These are phyloP conservation scores for Parsonsia alboflavescens DNA, from an alignment of 257 asterid species.

Conservation along the genomic window DNA sequence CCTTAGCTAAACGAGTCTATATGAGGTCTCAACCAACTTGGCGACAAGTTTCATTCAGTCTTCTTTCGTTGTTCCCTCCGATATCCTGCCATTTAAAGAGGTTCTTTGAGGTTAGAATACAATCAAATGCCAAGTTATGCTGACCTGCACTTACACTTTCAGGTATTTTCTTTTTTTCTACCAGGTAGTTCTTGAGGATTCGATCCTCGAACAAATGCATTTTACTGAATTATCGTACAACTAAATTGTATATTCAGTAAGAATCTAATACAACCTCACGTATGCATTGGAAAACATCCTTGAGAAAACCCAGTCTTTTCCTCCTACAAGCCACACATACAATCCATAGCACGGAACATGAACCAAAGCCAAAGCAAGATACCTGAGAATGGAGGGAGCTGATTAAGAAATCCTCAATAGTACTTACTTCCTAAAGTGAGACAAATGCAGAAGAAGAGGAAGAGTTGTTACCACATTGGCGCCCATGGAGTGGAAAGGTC, in stretches of 20 bases:
- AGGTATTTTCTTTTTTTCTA: neutral
- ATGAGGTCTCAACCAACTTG: no score
- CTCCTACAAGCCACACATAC: conserved; percentile 52
- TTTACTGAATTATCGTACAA: neutral
- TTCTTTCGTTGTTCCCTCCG: conserved; percentile 37
- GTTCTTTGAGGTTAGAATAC: neutral
- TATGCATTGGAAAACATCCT: conserved; percentile 43
- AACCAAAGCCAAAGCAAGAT: conserved; percentile 55
- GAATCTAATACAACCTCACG: conserved; percentile 43
- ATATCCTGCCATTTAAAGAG: conserved; percentile 30
- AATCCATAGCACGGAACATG: conserved; percentile 76
- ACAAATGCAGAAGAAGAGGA: neutral
- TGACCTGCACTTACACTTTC: no score
- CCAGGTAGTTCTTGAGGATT: neutral
- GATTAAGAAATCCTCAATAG: neutral
- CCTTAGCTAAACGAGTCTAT: no score
- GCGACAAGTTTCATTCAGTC: neutral
- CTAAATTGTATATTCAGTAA: neutral
- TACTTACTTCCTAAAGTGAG: no score
- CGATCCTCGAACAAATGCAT: neutral
- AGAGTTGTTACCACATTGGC: conserved; percentile 57
- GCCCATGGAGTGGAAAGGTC: conserved; percentile 76
- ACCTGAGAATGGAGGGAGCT: conserved; percentile 39
- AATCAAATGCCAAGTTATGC: no score
- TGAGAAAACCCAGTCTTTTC: conserved; percentile 42